These are phyloP conservation scores for Phellopilus nigrolimitatus DNA, from an alignment of 1,284 basidiomycete genomes.

Conservation along the genomic window DNA sequence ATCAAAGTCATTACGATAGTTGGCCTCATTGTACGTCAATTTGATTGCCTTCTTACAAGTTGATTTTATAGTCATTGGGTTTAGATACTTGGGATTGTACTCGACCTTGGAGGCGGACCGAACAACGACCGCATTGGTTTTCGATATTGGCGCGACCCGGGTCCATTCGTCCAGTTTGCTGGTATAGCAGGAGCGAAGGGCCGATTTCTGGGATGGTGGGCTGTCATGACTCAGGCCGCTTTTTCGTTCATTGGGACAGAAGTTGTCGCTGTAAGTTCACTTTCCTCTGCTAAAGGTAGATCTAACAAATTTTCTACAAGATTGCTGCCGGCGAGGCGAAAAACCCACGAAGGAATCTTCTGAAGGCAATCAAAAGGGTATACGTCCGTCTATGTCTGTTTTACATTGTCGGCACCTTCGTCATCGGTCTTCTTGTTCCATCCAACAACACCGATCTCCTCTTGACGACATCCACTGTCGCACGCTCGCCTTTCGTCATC, in stretches of 20 bases:
- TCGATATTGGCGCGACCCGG: constrained; percentile 69
- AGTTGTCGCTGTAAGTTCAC: constrained; percentile 72
- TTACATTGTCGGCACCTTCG: constrained; percentile 62
- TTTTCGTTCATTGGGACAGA: constrained; percentile 85
- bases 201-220: constrained; percentile 63
- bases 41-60: constrained; percentile 22
- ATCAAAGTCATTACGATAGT: constrained; percentile 79
- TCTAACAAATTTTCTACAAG: constrained; percentile 28
- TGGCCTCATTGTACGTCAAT: constrained; percentile 51
- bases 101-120: constrained; percentile 68
- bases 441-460: constrained; percentile 56
- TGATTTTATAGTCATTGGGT: background rate
- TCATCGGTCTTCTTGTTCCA: constrained; percentile 78
- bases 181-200: constrained; percentile 56
- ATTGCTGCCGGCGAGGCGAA: constrained; percentile 79
- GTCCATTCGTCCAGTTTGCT: constrained; percentile 60
- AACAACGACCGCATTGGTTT: constrained; percentile 50
- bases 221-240: constrained; percentile 69
- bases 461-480: constrained; percentile 54
- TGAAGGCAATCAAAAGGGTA: constrained; percentile 61
- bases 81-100: constrained; percentile 50
- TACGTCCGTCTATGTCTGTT: constrained; percentile 72
- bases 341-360: constrained; percentile 63
- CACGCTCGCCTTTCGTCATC: constrained; percentile 80
- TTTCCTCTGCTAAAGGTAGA: background rate